Percentiles rank a stretch among this genome's conserved stretches.
phyloP scores from a whole-genome alignment of 2,329 filamentous ascomycete species.

The Pseudogymnoascus sp. region DNA sequence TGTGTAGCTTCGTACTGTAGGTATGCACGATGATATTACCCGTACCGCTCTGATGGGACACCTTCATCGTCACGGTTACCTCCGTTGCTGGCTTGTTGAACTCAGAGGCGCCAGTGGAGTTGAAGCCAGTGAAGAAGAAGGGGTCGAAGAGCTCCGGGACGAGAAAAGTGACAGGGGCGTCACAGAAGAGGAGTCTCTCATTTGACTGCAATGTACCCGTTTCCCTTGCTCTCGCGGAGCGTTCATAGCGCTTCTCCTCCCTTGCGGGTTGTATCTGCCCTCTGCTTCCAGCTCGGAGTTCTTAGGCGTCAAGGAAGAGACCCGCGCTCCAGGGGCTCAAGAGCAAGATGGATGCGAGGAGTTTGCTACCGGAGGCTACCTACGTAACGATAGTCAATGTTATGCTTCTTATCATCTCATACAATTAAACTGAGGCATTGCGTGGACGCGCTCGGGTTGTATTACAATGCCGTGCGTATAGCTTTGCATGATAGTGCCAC shows the following conservation, averaged over 20 bases:
- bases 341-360: not conserved
- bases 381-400: not conserved
- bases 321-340: not conserved
- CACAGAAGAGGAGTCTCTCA: not conserved
- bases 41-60: not conserved
- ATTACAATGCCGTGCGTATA: too few relatives aligned
- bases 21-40: not conserved
- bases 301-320: not conserved
- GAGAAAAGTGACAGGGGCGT: slow-evolving; percentile 65
- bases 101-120: slow-evolving; percentile 37
- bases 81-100: slow-evolving; percentile 52
- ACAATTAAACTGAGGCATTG: too few relatives aligned
- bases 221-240: too few relatives aligned
- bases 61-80: not conserved
- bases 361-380: not conserved
- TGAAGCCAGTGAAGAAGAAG: slow-evolving; percentile 46
- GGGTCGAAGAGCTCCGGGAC: slow-evolving; percentile 78
- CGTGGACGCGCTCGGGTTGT: too few relatives aligned
- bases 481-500: too few relatives aligned
- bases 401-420: too few relatives aligned
- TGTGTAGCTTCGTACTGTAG: not conserved
- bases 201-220: too few relatives aligned
- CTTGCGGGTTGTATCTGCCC: too few relatives aligned
- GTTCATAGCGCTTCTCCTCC: too few relatives aligned
- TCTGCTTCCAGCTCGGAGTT: too few relatives aligned